Percentiles rank a stretch among this genome's conserved stretches.
Evolutionary conservation across 108 stramenopile genomes (phyloP).

Genomic region (Epithemia pelagica): DNA sequence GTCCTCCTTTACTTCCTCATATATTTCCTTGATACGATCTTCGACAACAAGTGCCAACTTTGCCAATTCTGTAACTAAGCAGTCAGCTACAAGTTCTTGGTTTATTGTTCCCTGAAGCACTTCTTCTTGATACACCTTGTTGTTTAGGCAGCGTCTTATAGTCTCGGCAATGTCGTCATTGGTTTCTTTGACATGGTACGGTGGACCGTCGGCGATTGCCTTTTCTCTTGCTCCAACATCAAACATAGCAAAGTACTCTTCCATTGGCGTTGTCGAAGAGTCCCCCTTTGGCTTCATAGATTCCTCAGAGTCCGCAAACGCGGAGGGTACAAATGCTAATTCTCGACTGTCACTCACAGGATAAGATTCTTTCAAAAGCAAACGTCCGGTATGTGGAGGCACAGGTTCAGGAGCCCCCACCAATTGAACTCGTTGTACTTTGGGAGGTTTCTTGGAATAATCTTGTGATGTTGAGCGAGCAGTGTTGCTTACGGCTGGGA

Average conservation of each 20-base stretch:
- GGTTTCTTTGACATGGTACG: not conserved
- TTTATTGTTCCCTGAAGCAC: not conserved
- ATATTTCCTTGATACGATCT: not conserved
- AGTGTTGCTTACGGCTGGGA: too few species aligned
- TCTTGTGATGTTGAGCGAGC: too few species aligned
- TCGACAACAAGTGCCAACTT: not conserved
- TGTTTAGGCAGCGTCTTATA: not conserved
- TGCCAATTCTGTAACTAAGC: not conserved
- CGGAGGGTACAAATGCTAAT: not conserved
- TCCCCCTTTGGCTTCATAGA: not conserved
- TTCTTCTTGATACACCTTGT: not conserved
- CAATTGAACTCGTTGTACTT: not conserved
- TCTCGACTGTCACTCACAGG: not conserved
- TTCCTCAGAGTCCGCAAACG: not conserved
- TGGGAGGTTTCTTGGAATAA: not conserved
- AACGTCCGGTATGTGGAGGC: not conserved
- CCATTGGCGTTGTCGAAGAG: not conserved
- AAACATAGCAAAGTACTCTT: not conserved
- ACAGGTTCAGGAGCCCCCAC: not conserved
- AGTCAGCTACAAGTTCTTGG: not conserved
- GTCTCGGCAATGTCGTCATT: not conserved
- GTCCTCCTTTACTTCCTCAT: not conserved
- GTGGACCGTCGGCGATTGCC: not conserved
- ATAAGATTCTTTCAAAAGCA: not conserved
- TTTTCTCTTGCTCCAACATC: not conserved